Conservation (phyloP, 164 flowering plant species). For the Litsea cubeba region DNA sequence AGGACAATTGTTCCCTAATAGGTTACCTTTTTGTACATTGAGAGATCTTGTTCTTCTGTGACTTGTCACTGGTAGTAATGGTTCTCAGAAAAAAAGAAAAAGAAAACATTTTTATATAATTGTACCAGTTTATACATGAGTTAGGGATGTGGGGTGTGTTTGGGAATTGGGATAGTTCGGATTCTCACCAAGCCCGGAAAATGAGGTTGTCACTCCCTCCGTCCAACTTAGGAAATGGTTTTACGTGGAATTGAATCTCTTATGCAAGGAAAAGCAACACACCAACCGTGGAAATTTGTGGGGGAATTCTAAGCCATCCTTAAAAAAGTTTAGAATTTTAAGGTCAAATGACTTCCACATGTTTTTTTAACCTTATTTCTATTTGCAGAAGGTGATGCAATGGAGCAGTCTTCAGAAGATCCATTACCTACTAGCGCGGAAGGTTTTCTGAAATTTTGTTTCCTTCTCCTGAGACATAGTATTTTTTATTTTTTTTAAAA, state of each 20-base stretch:
- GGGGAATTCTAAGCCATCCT: not conserved
- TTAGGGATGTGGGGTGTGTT: no score
- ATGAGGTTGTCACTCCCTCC: not conserved
- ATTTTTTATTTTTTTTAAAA: not conserved
- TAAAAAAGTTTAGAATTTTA: not conserved
- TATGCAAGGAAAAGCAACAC: not conserved
- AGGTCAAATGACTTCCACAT: not conserved
- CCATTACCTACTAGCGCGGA: slow-evolving; percentile 24
- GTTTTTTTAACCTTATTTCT: not conserved
- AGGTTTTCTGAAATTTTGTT: not conserved
- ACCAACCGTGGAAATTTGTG: not conserved
- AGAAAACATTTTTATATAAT: no score
- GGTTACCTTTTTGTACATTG: no score
- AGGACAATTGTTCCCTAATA: no score
- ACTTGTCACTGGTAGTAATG: no score
- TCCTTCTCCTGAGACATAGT: not conserved
- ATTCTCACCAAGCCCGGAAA: not conserved
- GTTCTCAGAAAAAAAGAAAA: no score
- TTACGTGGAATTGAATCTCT: not conserved
- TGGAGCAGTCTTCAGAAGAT: slow-evolving; percentile 33
- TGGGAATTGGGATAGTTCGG: no score
- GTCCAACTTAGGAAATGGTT: not conserved
- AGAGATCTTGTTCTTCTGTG: no score
- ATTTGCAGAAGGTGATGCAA: slow-evolving; percentile 21
- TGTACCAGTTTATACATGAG: no score